Evolutionary conservation across 192 early-diverging fungal species (phyloP), one percentile per base, ranked within the genome.

Genomic region (Coemansia sp.): DNA sequence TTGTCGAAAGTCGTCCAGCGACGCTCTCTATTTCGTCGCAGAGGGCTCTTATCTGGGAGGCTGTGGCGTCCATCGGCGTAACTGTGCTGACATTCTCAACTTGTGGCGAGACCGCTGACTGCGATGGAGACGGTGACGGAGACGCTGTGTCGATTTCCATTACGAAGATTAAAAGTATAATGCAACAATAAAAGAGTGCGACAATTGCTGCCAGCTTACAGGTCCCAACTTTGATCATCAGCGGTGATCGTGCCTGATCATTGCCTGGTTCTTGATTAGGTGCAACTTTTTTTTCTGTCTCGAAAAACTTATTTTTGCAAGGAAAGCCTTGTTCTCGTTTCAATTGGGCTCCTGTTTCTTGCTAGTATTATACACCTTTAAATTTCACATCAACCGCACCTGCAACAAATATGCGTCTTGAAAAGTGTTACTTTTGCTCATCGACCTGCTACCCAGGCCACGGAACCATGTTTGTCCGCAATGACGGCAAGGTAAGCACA

Each of bases 351-450:
- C 7, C 27, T 30, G 27, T 45, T 58, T 49, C 37, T 49, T 53
- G 38, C 11, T 40, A 53, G 14, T 50, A 50, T 53, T 47, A 37
- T 17, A 57, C 49, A 50, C 62, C 44, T 45, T 56, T 34, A 63
- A 42, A 23, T 47, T 62, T 18, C 44, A 38, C 33, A 34, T 37
- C 33, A 27, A 53, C 51, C 15, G 51, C 51, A 43, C 7, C 33
- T 4, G 33, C 33, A 17, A 53, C 51, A 19, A 42, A 40, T 37
- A 98, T 98, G 95, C 86, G 94, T 73, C 81, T 99, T 48, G 94
- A 96, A 81, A 96, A 96, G 86, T 99, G 96, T 76, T 99, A 95
- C 76, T 99, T 99, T 76, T 99, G 96, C 83, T 95, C 93, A 38
- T 89, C 88, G 27, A 95, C 93, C 30, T 85, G 89, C 62, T 99